Conservation (phyloP, 2,329 filamentous ascomycete genomes). For the Ophiocordyceps robertsii region DNA sequence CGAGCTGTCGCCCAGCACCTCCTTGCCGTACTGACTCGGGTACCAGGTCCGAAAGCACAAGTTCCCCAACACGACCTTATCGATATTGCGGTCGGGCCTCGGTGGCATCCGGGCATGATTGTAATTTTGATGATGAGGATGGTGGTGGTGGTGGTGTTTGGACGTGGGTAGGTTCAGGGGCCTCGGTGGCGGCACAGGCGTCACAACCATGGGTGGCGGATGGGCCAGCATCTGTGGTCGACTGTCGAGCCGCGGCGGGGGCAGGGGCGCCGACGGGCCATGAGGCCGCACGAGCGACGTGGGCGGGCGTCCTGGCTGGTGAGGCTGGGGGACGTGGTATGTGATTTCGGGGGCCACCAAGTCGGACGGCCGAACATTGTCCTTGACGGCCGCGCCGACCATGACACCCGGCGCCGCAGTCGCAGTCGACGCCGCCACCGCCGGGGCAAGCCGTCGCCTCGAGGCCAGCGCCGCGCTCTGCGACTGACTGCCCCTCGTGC, state of each 20-base stretch:
- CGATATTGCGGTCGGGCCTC: slow-evolving; percentile 59
- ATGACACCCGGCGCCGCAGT: not conserved
- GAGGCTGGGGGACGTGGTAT: slow-evolving; percentile 22
- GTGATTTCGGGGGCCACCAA: slow-evolving; percentile 26
- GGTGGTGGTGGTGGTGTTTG: not conserved
- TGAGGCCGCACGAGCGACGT: slow-evolving; percentile 20
- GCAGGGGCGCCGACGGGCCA: slow-evolving; percentile 15
- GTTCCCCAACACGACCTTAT: slow-evolving; percentile 75
- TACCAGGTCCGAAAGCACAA: slow-evolving; percentile 85
- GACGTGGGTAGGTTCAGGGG: not conserved
- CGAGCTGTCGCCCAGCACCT: slow-evolving; percentile 40
- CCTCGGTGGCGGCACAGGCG: slow-evolving; percentile 19
- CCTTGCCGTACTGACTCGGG: slow-evolving; percentile 77
- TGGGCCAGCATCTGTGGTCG: slow-evolving; percentile 6
- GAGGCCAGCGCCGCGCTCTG: not conserved
- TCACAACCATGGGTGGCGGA: slow-evolving; percentile 11
- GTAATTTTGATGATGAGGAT: not conserved
- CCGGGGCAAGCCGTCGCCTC: not conserved
- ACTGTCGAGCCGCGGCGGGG: slow-evolving; percentile 8
- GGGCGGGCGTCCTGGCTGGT: slow-evolving; percentile 6
- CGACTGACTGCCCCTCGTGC: not conserved
- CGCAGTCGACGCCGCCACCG: not conserved
- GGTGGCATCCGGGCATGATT: slow-evolving; percentile 20
- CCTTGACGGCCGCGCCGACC: slow-evolving; percentile 1
- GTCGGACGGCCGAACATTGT: slow-evolving; percentile 14